Evolutionary conservation across 1,284 basidiomycete species (phyloP).

Genomic region (Marasmius fiardii): DNA sequence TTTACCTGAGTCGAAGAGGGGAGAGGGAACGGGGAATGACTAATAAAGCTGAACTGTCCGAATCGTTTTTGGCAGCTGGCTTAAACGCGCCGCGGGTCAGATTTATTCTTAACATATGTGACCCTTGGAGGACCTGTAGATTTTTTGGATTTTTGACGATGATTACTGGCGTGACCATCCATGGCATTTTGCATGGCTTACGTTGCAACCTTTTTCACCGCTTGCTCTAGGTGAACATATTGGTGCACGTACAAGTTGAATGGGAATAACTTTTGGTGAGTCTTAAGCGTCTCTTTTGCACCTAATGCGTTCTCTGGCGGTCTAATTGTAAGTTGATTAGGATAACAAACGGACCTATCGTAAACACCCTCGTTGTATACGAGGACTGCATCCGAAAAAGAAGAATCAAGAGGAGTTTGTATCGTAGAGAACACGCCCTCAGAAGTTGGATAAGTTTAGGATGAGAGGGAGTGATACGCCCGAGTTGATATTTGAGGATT

Average conservation of each 20-base stretch:
- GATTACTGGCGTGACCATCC: too few relatives aligned
- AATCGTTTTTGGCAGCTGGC: conserved; percentile 30
- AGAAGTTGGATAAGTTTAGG: conserved; percentile 93
- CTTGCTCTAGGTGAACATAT: conserved; percentile 82
- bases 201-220: too few relatives aligned
- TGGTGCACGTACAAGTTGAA: conserved; percentile 80
- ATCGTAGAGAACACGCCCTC: conserved; percentile 79
- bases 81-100: conserved; percentile 53
- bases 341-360: conserved; percentile 94
- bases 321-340: conserved; percentile 32
- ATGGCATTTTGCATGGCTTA: too few relatives aligned
- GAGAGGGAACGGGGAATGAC: conserved; percentile 18
- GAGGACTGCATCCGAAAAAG: conserved; percentile 83
- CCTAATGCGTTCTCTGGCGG: too few relatives aligned
- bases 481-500: conserved; percentile 91
- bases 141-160: too few relatives aligned
- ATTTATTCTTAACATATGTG: too few relatives aligned
- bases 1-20: conserved; percentile 12
- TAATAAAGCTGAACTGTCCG: too few relatives aligned
- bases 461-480: conserved; percentile 97
- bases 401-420: conserved; percentile 88
- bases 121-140: too few relatives aligned
- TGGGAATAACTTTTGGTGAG: conserved; percentile 91
- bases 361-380: conserved; percentile 90
- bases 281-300: too few relatives aligned